Conservation (phyloP, 2,329 filamentous ascomycete genomes). For the Neonectria magnoliae region DNA sequence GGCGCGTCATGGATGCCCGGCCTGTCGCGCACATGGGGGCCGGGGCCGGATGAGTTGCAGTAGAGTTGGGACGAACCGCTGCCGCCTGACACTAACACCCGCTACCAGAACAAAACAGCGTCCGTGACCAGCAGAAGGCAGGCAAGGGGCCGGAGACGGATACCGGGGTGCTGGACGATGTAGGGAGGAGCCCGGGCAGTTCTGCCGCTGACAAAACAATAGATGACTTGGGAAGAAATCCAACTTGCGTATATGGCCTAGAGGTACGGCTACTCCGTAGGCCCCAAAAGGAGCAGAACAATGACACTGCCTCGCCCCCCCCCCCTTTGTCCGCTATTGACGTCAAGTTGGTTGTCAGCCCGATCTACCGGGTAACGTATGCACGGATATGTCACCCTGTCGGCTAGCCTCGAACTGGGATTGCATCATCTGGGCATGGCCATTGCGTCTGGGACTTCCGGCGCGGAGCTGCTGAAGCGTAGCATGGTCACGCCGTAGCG, state of each 20-base stretch:
- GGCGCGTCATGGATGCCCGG: background rate
- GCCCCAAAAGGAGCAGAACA: background rate
- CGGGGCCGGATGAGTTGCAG: background rate
- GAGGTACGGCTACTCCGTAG: background rate
- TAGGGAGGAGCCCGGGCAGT: background rate
- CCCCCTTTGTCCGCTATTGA: constrained; percentile 28
- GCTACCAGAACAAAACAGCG: background rate
- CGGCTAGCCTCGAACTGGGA: background rate
- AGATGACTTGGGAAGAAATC: too few relatives aligned
- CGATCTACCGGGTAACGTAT: constrained; percentile 6
- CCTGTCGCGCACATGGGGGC: background rate
- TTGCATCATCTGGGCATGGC: background rate
- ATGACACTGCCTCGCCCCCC: constrained; percentile 1
- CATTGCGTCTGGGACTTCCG: background rate
- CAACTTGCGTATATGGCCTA: too few relatives aligned
- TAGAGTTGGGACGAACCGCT: background rate
- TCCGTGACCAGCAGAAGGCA: background rate
- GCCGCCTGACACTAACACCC: background rate
- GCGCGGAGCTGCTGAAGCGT: too few relatives aligned
- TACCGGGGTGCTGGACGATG: background rate
- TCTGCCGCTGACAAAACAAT: background rate
- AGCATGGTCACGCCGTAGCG: too few relatives aligned
- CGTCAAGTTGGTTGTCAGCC: constrained; percentile 20
- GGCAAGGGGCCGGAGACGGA: background rate
- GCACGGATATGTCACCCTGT: constrained; percentile 15